A percentile compares a stretch with the other conserved stretches of the same genome.
phyloP scores from a whole-genome alignment of 2,329 filamentous ascomycete species.

The Botrytis fragariae region DNA sequence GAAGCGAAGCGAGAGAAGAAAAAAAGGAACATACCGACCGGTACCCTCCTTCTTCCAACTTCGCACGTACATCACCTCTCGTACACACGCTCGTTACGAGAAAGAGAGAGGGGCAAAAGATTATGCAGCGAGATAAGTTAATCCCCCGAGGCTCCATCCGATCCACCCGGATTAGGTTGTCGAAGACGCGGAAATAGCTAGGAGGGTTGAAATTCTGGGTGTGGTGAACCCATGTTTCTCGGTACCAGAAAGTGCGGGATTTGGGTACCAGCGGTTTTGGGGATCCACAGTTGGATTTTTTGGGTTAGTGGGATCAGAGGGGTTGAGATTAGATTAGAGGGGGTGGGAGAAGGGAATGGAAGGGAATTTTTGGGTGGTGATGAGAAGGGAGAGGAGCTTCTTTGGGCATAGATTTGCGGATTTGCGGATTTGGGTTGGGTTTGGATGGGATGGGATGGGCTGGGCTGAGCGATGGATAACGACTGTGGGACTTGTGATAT shows the following conservation, averaged over 20 bases:
- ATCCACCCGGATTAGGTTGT: background rate
- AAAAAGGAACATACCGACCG: background rate
- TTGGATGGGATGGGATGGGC: background rate
- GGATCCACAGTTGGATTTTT: background rate
- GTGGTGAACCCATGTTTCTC: background rate
- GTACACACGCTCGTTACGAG: background rate
- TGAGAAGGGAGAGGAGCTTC: background rate
- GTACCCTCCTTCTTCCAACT: background rate
- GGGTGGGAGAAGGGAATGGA: background rate
- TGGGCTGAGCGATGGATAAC: background rate
- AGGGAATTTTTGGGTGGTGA: background rate
- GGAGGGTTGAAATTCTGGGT: background rate
- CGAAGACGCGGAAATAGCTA: background rate
- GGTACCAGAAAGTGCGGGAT: background rate
- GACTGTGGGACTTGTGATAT: background rate
- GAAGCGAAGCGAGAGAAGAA: background rate
- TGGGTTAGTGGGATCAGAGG: background rate
- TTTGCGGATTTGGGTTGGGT: background rate
- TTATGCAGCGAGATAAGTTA: constrained; percentile 2
- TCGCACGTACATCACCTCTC: background rate
- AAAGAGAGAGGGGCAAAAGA: background rate
- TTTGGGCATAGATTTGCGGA: background rate
- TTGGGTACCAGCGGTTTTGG: background rate
- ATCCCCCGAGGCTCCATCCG: background rate
- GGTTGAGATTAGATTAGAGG: background rate